Conservation (phyloP, 805 yeast species). For the Wickerhamiella shivajii region DNA sequence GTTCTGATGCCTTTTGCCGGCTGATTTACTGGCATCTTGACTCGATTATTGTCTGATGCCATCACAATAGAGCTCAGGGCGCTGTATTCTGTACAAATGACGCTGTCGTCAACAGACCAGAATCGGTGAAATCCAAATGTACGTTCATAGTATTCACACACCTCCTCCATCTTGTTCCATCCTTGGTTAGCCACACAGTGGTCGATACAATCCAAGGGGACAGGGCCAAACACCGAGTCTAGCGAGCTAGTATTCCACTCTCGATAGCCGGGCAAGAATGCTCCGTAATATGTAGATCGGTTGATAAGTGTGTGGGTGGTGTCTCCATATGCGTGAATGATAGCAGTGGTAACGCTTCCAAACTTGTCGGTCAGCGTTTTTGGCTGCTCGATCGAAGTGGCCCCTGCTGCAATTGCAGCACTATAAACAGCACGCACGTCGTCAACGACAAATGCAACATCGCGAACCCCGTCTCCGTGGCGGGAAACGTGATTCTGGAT, state of each 20-base stretch:
- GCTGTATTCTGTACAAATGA: constrained; percentile 53
- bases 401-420: constrained; percentile 41
- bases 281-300: constrained; percentile 24
- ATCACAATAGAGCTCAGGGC: constrained; percentile 64
- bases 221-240: constrained; percentile 23
- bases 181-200: constrained; percentile 71
- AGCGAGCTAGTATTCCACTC: constrained; percentile 14
- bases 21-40: constrained; percentile 76
- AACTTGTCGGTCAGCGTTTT: constrained; percentile 26
- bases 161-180: constrained; percentile 48
- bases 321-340: constrained; percentile 42
- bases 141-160: constrained; percentile 44
- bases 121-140: constrained; percentile 62
- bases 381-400: constrained; percentile 25
- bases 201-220: constrained; percentile 38
- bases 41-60: constrained; percentile 48
- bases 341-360: constrained; percentile 43
- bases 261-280: constrained; percentile 41
- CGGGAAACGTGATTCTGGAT: constrained; percentile 33
- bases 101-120: constrained; percentile 76
- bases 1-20: constrained; percentile 55
- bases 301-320: constrained; percentile 56
- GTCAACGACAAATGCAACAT: constrained; percentile 51
- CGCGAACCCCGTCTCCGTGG: constrained; percentile 77
- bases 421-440: constrained; percentile 33